Conservation (phyloP, 2,329 filamentous ascomycete species). For the Fusarium nygamai region DNA sequence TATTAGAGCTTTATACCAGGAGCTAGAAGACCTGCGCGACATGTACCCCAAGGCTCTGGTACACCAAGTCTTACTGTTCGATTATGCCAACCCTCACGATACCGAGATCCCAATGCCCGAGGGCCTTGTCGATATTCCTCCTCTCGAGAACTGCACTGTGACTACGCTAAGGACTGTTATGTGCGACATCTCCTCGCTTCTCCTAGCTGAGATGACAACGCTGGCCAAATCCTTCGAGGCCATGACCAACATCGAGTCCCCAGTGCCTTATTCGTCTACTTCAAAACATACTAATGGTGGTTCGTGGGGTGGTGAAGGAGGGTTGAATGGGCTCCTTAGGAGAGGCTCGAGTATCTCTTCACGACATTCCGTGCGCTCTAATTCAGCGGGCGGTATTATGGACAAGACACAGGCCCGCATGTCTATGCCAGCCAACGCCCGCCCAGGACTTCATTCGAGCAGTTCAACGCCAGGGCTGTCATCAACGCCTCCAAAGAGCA, state of each 20-base stretch:
- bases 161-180: conserved; percentile 86
- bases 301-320: conserved; percentile 53
- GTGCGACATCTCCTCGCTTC: conserved; percentile 78
- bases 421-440: conserved; percentile 77
- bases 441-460: conserved; percentile 53
- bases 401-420: conserved; percentile 76
- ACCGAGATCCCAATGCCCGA: conserved; percentile 68
- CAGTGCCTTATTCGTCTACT: conserved; percentile 60
- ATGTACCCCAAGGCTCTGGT: conserved; percentile 79
- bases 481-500: conserved; percentile 61
- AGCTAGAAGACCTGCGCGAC: conserved; percentile 76
- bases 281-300: conserved; percentile 54
- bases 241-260: conserved; percentile 81
- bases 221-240: conserved; percentile 78
- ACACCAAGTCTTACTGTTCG: conserved; percentile 83
- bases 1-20: conserved; percentile 68
- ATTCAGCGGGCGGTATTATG: conserved; percentile 60
- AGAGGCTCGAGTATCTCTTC: conserved; percentile 66
- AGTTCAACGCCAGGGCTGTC: conserved; percentile 60
- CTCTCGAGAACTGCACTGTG: conserved; percentile 71
- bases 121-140: conserved; percentile 77
- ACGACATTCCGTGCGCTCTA: conserved; percentile 59
- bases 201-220: conserved; percentile 80
- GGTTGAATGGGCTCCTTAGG: conserved; percentile 52
- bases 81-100: conserved; percentile 65